Evolutionary conservation across 1,284 basidiomycete genomes (phyloP).

Genomic region (Ustanciosporium gigantosporum): DNA sequence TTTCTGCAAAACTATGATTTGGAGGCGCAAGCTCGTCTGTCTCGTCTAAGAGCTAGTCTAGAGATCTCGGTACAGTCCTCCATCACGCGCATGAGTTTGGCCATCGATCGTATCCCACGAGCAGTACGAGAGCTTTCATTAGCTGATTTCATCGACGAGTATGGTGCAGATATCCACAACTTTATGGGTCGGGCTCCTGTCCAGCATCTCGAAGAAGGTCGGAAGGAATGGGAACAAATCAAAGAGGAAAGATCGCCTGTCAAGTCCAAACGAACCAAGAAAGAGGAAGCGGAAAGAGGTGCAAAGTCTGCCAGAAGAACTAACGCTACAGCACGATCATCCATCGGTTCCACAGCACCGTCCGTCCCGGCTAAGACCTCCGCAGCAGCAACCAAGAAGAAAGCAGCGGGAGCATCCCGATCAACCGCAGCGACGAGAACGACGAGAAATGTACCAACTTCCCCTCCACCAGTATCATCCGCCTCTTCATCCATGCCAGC

Average conservation of each 20-base stretch:
- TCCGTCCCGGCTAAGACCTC: slow-evolving; percentile 5
- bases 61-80: slow-evolving; percentile 21
- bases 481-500: slow-evolving; percentile 15
- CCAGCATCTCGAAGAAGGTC: slow-evolving; percentile 19
- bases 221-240: slow-evolving; percentile 43
- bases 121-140: slow-evolving; percentile 32
- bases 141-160: slow-evolving; percentile 35
- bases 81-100: slow-evolving; percentile 19
- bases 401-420: slow-evolving; percentile 1
- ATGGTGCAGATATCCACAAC: slow-evolving; percentile 31
- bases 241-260: slow-evolving; percentile 12
- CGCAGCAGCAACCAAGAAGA: slow-evolving; percentile 12
- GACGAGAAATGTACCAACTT: too few relatives aligned
- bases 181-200: slow-evolving; percentile 32
- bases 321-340: slow-evolving; percentile 5
- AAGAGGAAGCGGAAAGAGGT: slow-evolving; percentile 2
- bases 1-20: slow-evolving; percentile 43
- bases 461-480: slow-evolving; percentile 1
- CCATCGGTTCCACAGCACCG: too few relatives aligned
- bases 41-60: slow-evolving; percentile 9
- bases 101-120: slow-evolving; percentile 29
- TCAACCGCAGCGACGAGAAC: background rate
- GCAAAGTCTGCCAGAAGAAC: slow-evolving; percentile 6
- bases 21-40: slow-evolving; percentile 15
- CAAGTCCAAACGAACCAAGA: slow-evolving; percentile 19